Base-by-base conservation (phyloP, 345 rosid genomes). In the Salix caprea region DNA sequence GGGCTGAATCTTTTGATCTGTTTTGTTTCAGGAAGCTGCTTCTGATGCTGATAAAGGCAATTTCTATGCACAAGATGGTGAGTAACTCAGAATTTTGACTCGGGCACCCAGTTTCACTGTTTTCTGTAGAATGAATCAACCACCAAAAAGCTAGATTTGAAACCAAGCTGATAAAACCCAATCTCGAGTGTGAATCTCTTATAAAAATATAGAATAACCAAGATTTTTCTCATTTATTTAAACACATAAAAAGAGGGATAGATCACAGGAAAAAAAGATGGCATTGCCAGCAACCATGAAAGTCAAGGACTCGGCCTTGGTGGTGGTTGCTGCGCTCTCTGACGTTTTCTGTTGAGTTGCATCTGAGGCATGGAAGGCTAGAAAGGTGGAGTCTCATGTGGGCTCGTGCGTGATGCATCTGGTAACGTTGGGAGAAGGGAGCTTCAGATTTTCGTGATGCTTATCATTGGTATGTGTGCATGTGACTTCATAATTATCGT, bases 391-490 rank as follows among this genome's bases (percentile, higher is more conserved):
- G 54, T 93, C 98, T 71, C 2, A 10, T 66, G 91, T 36, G 91
- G 87, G 42, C 83, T 95, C 8, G 90, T 93, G 97, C 86, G 88
- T 16, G 93, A 90, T 76, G 90, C 97, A 21, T 93, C 90, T 80
- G 98, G 96, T 4, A 89, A 81, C 81, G 44, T 21, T 26, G 98
- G 97, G 16, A 90, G 74, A 76, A 77, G 83, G 66, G 9, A 85
- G 71, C 64, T 91, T 86, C 97, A 95, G 88, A 36, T 89, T 52
- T 39, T 84, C 78, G 88, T 95, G 71, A 28, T 90, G 70, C 74
- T 93, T 11, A 42, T 42, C 13, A 42, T 42, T 42, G 46, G 36
- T 4, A 4, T 34, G 36, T 4, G 36, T 4, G 36, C 36, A 34
- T 34, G 5, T 4, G 36, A 34, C 36, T 4, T 34, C 36, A 34